phyloP scores from a whole-genome alignment of 768 basidiomycete genomes.

The Suillus placidus region DNA sequence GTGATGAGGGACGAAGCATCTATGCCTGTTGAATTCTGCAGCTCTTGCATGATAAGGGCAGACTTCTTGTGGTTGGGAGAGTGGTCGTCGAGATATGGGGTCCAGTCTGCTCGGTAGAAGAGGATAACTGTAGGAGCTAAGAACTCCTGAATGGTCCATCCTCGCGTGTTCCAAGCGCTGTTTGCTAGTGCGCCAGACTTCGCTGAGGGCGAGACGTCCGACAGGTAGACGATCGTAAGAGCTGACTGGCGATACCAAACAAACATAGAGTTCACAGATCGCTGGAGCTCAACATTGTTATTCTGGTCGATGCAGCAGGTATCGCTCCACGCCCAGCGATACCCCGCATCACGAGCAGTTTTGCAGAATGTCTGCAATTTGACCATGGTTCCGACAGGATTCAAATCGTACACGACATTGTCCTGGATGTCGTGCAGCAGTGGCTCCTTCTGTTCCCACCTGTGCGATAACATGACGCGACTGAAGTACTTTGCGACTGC shows the following conservation, averaged over 20 bases:
- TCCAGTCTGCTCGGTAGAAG: constrained; percentile 13
- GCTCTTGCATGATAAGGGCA: not conserved
- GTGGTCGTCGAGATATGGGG: not conserved
- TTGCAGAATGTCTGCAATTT: not conserved
- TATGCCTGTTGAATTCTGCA: not conserved
- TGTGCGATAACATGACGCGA: constrained; percentile 1
- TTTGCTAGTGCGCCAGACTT: not conserved
- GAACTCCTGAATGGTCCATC: constrained; percentile 12
- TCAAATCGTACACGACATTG: not conserved
- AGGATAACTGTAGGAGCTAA: constrained; percentile 8
- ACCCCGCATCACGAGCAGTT: not conserved
- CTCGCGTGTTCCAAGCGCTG: constrained; percentile 11
- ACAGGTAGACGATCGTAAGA: not conserved
- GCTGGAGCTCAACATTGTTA: not conserved
- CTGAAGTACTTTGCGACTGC: not conserved
- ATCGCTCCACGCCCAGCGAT: constrained; percentile 2
- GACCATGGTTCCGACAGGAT: not conserved
- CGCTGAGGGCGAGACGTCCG: not conserved
- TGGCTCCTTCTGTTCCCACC: not conserved
- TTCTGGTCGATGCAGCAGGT: not conserved
- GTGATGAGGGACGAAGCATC: not conserved
- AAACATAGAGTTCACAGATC: not conserved
- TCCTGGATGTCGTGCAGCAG: not conserved
- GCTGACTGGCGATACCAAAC: not conserved
- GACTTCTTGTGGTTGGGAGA: not conserved